Evolutionary conservation across 192 early-diverging fungal genomes (phyloP), one percentile per base, ranked within the genome.

Genomic region (Linnemannia schmuckeri): DNA sequence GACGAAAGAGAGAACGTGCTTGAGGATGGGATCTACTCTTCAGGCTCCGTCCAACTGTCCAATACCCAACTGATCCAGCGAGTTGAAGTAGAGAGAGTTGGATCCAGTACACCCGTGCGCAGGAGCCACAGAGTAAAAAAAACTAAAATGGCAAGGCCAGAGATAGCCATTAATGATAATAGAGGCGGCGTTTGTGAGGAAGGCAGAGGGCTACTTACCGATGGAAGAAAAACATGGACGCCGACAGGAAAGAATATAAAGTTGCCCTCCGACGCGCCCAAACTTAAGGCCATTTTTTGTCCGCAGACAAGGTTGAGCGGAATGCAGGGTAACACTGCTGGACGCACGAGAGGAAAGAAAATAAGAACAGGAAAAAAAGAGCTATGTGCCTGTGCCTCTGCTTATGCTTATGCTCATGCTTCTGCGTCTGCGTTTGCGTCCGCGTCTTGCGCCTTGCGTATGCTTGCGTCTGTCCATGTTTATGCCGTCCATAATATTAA

Each of bases 401-500:
- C 57, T 63, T 63, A 33, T 66, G 61, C 61, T 66, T 66, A 66
- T 66, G 61, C 61, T 66, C 12, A 66, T 66, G 61, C 55, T 61
- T 27, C 3, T 52, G 55, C 61, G 33, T 66, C 61, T 66, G 61
- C 30, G 61, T 66, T 9, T 15, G 61, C 27, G 61, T 63, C 61
- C 33, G 30, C 12, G 30, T 33, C 57, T 6, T 61, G 57, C 57
- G 49, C 20, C 54, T 55, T 55, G 54, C 24, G 61, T 66, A 30
- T 15, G 30, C 30, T 66, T 66, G 1, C 30, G n/a, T 30, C 61
- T 30, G 61, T 66, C n/a, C 61, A 12, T 30, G 27, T 27, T 35
- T 66, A 66, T 66, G 61, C 30, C 10, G n/a, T 66, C 61, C 30
- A 66, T 66, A 30, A 35, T 66, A 33, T 66, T 66, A 66, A 66